phyloP scores from a whole-genome alignment of 305 asterid genomes.

The Fraxinus baroniana region DNA sequence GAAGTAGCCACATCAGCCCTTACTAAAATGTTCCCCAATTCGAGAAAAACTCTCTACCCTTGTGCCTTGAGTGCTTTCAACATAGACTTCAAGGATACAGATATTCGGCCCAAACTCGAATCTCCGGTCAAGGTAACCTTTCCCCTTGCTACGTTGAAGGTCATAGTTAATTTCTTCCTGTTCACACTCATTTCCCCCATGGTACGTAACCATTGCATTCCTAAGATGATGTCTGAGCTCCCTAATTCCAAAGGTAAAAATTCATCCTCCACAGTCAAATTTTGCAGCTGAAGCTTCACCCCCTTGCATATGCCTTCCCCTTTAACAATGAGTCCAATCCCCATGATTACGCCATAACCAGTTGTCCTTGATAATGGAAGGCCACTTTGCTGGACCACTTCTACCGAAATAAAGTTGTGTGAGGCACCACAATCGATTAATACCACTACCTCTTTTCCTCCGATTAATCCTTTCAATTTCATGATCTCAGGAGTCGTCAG shows the following conservation, averaged over 20 bases:
- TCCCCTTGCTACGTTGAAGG: not conserved
- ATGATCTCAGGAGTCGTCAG: not conserved
- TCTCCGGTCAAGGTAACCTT: too few relatives aligned
- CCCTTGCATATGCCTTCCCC: not conserved
- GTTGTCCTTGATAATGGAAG: not conserved
- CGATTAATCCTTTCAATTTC: not conserved
- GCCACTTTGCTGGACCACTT: not conserved
- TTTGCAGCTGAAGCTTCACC: not conserved
- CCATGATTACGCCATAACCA: not conserved
- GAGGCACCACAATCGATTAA: not conserved
- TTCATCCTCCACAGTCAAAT: not conserved
- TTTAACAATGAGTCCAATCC: not conserved
- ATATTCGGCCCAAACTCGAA: not conserved
- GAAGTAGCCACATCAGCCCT: too few relatives aligned
- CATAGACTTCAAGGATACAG: not conserved
- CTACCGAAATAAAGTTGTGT: not conserved
- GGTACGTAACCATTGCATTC: not conserved
- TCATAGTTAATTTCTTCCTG: not conserved
- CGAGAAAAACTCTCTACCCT: not conserved
- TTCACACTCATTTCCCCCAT: not conserved
- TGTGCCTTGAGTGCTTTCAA: not conserved
- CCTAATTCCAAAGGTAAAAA: too few relatives aligned
- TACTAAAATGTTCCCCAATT: not conserved
- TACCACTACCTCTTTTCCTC: not conserved
- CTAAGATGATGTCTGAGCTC: not conserved